phyloP scores from a whole-genome alignment of 371 early-diverging fungal genomes.

The Circinella minor region DNA sequence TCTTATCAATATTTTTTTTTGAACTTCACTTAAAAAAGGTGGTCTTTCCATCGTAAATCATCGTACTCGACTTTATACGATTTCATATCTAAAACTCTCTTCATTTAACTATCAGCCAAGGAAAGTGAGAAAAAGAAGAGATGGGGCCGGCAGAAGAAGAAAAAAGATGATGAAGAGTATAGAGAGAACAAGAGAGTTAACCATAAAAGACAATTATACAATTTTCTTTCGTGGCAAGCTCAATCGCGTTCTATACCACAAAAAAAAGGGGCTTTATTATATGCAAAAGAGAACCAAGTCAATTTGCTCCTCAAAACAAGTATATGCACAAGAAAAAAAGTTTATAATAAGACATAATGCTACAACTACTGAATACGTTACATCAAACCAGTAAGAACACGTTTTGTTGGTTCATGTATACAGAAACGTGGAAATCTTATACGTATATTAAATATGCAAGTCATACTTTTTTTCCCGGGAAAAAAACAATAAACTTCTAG shows the following conservation, averaged over 20 bases:
- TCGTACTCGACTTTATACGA: not conserved
- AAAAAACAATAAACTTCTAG: not conserved
- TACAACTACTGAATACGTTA: no score
- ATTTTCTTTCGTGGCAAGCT: not conserved
- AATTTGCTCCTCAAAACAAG: not conserved
- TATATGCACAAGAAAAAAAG: not conserved
- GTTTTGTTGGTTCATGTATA: not conserved
- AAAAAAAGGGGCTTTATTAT: not conserved
- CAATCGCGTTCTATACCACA: not conserved
- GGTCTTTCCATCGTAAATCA: not conserved
- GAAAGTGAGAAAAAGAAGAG: not conserved
- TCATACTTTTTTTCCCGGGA: not conserved
- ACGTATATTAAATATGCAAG: not conserved
- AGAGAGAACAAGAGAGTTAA: not conserved
- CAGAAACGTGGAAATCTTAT: not conserved
- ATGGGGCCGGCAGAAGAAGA: not conserved
- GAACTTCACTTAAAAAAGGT: not conserved
- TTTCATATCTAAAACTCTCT: not conserved
- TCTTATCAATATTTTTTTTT: not conserved
- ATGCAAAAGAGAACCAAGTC: not conserved
- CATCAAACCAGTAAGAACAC: not conserved
- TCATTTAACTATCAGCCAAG: slow-evolving; percentile 3
- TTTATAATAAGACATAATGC: no score
- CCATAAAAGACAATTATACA: not conserved
- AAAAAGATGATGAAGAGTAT: not conserved